Evolutionary conservation across 2,329 filamentous ascomycete genomes (phyloP).

Genomic region (Colletotrichum liriopes): DNA sequence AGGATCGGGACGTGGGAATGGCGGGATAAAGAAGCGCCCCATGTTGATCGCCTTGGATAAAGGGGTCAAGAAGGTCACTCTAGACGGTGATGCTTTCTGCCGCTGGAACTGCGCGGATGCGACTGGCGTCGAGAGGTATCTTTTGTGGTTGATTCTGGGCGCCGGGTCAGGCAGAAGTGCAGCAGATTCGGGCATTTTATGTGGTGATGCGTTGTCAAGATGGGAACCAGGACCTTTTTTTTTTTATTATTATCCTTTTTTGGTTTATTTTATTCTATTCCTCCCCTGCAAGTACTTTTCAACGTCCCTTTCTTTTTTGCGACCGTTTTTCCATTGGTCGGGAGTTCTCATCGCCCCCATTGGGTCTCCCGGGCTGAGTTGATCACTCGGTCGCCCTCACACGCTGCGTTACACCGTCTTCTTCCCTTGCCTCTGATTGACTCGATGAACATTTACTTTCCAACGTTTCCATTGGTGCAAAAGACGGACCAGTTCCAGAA

Average conservation of each 20-base stretch:
- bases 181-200: constrained; percentile 60
- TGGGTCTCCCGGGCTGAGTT: background rate
- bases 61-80: background rate
- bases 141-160: constrained; percentile 26
- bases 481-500: constrained; percentile 14
- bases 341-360: constrained; percentile 9
- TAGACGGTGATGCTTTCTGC: constrained; percentile 20
- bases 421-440: constrained; percentile 32
- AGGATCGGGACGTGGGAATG: constrained; percentile 19
- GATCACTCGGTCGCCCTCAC: background rate
- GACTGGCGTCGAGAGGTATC: constrained; percentile 1
- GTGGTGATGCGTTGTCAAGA: constrained; percentile 69
- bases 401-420: constrained; percentile 3
- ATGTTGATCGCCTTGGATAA: constrained; percentile 26
- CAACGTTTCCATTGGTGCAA: constrained; percentile 34
- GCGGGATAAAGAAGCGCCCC: constrained; percentile 24
- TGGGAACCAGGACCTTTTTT: constrained; percentile 22
- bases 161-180: constrained; percentile 64
- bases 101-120: constrained; percentile 9
- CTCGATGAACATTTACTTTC: constrained; percentile 24
- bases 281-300: background rate
- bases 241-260: constrained; percentile 39
- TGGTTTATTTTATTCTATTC: constrained; percentile 16
- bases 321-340: constrained; percentile 16
- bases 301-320: constrained; percentile 15